Base-by-base conservation (phyloP, 176 grass and related monocot genomes). In the Triticum aestivum region DNA sequence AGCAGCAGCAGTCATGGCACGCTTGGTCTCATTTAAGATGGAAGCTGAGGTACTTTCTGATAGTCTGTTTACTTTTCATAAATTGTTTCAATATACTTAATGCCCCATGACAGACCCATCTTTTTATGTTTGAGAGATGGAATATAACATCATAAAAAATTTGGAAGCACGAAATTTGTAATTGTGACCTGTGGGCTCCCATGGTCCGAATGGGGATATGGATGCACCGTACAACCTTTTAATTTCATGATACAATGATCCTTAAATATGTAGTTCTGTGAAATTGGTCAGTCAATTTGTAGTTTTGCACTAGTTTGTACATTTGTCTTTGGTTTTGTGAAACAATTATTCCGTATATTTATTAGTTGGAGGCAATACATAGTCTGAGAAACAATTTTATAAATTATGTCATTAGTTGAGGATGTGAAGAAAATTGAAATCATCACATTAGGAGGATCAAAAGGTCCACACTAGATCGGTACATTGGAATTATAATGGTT, bases 1-100 rank as follows among this genome's bases (percentile, higher is more conserved):
- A 74, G 95, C 95, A 81, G 95, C 89, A 75, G 89, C 93, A 29
- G 95, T 98, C 41, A 98, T 98, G 95, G 93, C 95, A 77, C 89
- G 95, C 9, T 65, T 98, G 49, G 89, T 95, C 86, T 89, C 95
- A 56, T 93, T 92, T 86, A 98, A 95, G 83, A 95, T 95, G 91
- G 91, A 98, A 93, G 89, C 86, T 87, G 95, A 95, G 95, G 95
- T 98, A 93, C 51, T 51, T 59, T 52, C 65, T 47, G 9, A 30
- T 72, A 68, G 45, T 17, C 66, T 47, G 13, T 47, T 78, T 78
- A 68, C 58, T 33, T 18, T 65, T 66, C 9, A 35, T 76, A 67
- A 79, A 79, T 49, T 79, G 67, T 71, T 86, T 77, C 63, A 78
- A 26, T 11, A 26, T 11, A 84, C 26, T 51, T 79, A 54, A 47